Base-by-base conservation (phyloP, 2,329 filamentous ascomycete genomes). In the Whalleya microplaca region DNA sequence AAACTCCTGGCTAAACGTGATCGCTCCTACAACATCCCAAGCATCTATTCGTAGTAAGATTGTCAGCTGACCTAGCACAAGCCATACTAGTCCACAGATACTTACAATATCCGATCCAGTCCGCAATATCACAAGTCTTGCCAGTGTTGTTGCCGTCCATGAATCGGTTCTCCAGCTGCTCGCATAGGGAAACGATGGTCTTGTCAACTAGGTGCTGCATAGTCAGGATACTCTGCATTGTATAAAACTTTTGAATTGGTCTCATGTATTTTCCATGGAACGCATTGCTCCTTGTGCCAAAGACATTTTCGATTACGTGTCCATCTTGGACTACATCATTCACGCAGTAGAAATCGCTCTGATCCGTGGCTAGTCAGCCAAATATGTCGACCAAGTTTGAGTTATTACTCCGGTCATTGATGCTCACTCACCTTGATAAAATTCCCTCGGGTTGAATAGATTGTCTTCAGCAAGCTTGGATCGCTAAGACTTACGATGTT, bases 11-110 rank as follows among this genome's bases (percentile, higher is more conserved):
- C 74, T 73, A 41, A 77, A 80, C 18, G 73, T 75, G 18, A 78
- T 63, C 41, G 74, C 70, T 20, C 76, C 76, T 49, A 79, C 72
- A 3, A 78, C 71, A 56, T 80, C 77, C 67, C 75, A 77, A 2
- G 73, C 64, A 48, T 62, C 69, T 70, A 29, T 45, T 27, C n/a
- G 21, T 27, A 3, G 8, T 3, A 40, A 41, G 16, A 50, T 23
- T 40, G 4, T 40, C 16, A 32, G 20, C 3, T 16, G 5, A 9
- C 6, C 8, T 47, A 2, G 37, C 19, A 27, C 18, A 16, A 4
- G 9, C n/a, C 3, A 27, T n/a, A 46, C 29, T 37, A 32, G 4
- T 27, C 9, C 23, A 4, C 23, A 27, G 23, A 4, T 19, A 51
- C 70, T 64, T 61, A 76, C 74, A 76, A 61, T 68, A 79, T 9